Percentiles rank a stretch among this genome's conserved stretches.
Evolutionary conservation across 2,329 filamentous ascomycete genomes (phyloP).

Genomic region (Verticillium isaacii): DNA sequence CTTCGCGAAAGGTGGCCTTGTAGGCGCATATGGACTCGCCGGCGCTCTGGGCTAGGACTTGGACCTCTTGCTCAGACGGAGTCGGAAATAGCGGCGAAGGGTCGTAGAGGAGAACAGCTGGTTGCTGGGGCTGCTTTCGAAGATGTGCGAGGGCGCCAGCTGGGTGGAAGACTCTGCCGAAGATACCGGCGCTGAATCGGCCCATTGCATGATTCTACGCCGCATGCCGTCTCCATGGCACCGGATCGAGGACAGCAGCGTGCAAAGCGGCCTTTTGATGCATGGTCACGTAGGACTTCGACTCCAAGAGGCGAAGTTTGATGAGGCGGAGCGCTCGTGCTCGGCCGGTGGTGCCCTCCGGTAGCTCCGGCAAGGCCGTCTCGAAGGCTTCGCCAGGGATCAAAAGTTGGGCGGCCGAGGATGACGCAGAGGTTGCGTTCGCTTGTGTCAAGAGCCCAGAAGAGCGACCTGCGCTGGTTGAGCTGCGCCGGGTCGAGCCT

Average conservation of each 20-base stretch:
- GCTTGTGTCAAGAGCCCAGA: constrained; percentile 11
- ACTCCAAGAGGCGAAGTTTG: constrained; percentile 7
- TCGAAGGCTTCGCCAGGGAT: constrained; percentile 13
- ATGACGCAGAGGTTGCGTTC: constrained; percentile 14
- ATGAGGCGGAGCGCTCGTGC: constrained; percentile 16
- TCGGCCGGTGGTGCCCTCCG: not conserved
- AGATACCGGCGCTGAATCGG: constrained; percentile 6
- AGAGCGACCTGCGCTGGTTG: constrained; percentile 7
- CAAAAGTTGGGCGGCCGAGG: constrained; percentile 5
- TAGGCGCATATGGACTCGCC: constrained; percentile 14
- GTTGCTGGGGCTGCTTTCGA: constrained; percentile 14
- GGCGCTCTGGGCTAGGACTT: constrained; percentile 13
- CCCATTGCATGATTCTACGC: too few relatives aligned
- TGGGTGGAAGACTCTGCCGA: constrained; percentile 9
- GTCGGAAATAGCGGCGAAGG: constrained; percentile 13
- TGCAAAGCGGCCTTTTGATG: too few relatives aligned
- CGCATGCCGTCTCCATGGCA: too few relatives aligned
- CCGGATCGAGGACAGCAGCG: too few relatives aligned
- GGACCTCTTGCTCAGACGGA: constrained; percentile 9
- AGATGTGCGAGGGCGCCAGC: constrained; percentile 16
- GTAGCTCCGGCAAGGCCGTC: constrained; percentile 5
- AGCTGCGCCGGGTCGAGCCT: not conserved
- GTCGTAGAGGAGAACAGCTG: constrained; percentile 14
- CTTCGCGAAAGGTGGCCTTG: constrained; percentile 13
- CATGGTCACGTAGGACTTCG: too few relatives aligned